phyloP scores from a whole-genome alignment of 441 rosid genomes.

The Gossypium davidsonii region DNA sequence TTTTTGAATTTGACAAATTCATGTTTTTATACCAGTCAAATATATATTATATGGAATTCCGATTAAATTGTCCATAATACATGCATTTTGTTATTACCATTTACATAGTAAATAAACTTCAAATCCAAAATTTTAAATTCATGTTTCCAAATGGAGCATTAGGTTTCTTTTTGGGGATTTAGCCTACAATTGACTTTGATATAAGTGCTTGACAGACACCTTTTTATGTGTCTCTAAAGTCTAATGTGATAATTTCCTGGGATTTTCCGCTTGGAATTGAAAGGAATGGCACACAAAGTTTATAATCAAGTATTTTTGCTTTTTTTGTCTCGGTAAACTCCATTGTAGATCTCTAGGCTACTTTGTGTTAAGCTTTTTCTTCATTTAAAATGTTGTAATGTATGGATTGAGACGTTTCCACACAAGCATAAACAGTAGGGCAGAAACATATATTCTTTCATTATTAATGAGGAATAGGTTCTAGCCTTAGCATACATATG shows the following conservation, averaged over 20 bases:
- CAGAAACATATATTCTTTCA: neutral
- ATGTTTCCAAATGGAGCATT: neutral
- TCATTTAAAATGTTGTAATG: neutral
- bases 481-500: neutral
- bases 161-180: constrained; percentile 7
- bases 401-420: neutral
- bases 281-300: neutral
- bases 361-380: neutral
- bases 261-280: constrained; percentile 5
- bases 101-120: no score
- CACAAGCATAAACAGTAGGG: constrained; percentile 1
- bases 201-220: neutral
- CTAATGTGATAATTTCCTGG: neutral
- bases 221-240: neutral
- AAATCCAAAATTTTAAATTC: no score
- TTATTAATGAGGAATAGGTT: neutral
- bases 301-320: neutral
- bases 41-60: no score
- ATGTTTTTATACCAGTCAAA: no score
- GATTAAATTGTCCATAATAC: no score
- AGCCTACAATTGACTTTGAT: neutral
- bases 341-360: neutral
- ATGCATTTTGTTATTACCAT: no score
- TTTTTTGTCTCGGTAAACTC: neutral
- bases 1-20: no score